phyloP scores from a whole-genome alignment of 495 filamentous ascomycete genomes.

The Astrothelium macrocarpum region DNA sequence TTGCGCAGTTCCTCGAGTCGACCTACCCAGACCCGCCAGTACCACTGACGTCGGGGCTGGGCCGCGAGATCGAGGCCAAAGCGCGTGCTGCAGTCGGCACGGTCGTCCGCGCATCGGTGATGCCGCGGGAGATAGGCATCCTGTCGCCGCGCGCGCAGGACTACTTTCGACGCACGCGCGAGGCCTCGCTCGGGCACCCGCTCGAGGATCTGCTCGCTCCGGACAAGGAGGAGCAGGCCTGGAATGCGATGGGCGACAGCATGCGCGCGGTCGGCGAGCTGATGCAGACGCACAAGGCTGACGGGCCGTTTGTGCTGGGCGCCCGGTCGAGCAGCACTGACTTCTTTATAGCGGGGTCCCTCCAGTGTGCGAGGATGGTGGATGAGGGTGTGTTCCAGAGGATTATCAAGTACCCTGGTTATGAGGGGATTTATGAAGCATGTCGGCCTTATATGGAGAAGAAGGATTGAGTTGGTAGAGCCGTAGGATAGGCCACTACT shows the following conservation, averaged over 20 bases:
- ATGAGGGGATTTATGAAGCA: conserved; percentile 31
- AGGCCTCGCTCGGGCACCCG: conserved; percentile 28
- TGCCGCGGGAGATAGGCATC: conserved; percentile 34
- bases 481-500: conserved; percentile 6
- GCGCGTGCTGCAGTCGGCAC: conserved; percentile 25
- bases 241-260: conserved; percentile 21
- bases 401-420: conserved; percentile 26
- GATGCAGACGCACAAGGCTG: conserved; percentile 28
- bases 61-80: conserved; percentile 30
- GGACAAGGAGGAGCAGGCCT: conserved; percentile 28
- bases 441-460: conserved; percentile 34
- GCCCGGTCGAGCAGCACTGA: conserved; percentile 29
- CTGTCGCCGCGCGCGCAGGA: conserved; percentile 34
- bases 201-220: conserved; percentile 33
- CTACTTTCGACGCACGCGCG: conserved; percentile 35
- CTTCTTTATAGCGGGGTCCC: conserved; percentile 33
- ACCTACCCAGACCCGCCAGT: conserved; percentile 32
- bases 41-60: conserved; percentile 30
- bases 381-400: conserved; percentile 33
- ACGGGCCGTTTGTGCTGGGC: conserved; percentile 35
- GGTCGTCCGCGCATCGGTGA: conserved; percentile 24
- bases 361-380: conserved; percentile 31
- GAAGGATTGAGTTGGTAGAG: conserved; percentile 22
- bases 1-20: conserved; percentile 35
- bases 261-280: conserved; percentile 27